Evolutionary conservation across 2,329 filamentous ascomycete species (phyloP).

Genomic region (Ceratocystis smalleyi): DNA sequence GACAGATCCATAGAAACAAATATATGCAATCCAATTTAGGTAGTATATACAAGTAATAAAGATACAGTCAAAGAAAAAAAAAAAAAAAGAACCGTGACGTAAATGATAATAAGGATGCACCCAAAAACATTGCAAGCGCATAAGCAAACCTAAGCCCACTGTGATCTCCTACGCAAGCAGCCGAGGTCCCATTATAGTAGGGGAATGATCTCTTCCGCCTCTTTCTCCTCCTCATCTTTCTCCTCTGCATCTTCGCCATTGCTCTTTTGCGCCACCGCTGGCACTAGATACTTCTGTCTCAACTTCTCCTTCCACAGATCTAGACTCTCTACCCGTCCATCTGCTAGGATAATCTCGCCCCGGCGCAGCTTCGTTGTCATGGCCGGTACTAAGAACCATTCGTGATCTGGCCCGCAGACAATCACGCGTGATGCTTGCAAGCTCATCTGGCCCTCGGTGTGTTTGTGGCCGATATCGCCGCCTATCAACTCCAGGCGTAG

Average conservation of each 20-base stretch:
- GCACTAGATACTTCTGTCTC: conserved; percentile 16
- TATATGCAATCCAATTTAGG: neutral
- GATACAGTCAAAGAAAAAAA: neutral
- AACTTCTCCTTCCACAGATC: conserved; percentile 26
- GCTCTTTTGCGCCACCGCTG: neutral
- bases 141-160: neutral
- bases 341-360: conserved; percentile 26
- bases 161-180: no score
- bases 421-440: conserved; percentile 21
- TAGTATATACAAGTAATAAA: conserved; percentile 1
- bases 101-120: neutral
- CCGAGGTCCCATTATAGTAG: neutral
- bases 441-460: conserved; percentile 21
- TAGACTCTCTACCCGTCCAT: conserved; percentile 24
- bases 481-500: conserved; percentile 19
- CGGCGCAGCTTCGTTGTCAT: conserved; percentile 24
- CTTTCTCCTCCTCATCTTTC: neutral
- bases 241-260: neutral
- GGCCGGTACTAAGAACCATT: conserved; percentile 28
- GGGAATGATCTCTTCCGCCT: neutral
- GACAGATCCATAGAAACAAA: neutral
- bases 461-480: conserved; percentile 16
- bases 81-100: neutral
- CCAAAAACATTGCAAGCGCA: neutral
- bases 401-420: conserved; percentile 26